phyloP scores from a whole-genome alignment of 2,329 filamentous ascomycete species.

The Fusarium mexicanum region DNA sequence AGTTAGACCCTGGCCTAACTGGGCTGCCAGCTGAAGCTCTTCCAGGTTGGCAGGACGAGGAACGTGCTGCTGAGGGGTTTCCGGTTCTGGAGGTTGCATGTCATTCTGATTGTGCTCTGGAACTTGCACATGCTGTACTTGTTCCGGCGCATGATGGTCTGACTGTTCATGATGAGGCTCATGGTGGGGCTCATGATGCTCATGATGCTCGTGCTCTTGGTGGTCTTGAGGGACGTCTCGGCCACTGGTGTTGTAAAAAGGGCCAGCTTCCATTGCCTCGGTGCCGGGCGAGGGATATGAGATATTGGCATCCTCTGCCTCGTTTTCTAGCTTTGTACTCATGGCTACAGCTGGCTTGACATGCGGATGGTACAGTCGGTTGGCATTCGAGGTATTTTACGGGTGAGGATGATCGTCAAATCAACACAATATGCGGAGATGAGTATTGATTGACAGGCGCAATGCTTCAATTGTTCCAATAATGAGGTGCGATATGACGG shows the following conservation, averaged over 20 bases:
- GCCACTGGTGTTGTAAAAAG: constrained; percentile 55
- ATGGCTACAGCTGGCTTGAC: constrained; percentile 33
- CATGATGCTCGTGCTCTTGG: constrained; percentile 42
- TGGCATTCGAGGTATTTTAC: constrained; percentile 14
- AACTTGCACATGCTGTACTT: constrained; percentile 44
- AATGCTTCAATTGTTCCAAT: constrained; percentile 16
- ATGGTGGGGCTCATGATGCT: constrained; percentile 38
- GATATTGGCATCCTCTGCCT: constrained; percentile 50
- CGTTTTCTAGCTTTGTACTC: constrained; percentile 49
- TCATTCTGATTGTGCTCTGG: constrained; percentile 46
- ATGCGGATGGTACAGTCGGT: constrained; percentile 8
- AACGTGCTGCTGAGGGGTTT: constrained; percentile 54
- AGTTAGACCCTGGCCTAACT: constrained; percentile 64
- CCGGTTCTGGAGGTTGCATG: constrained; percentile 46
- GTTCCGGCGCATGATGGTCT: constrained; percentile 44
- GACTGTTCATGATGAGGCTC: constrained; percentile 34
- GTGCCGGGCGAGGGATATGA: constrained; percentile 59
- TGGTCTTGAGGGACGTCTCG: constrained; percentile 48
- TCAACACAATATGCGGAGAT: constrained; percentile 4
- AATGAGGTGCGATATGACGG: constrained; percentile 34
- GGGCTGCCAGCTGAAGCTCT: constrained; percentile 67
- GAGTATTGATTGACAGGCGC: neutral
- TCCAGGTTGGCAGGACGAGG: constrained; percentile 59
- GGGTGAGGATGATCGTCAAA: constrained; percentile 20
- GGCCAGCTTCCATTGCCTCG: constrained; percentile 54